These are phyloP conservation scores for Colletotrichum eremochloae DNA, from an alignment of 2,329 filamentous ascomycete genomes.

Conservation along the genomic window DNA sequence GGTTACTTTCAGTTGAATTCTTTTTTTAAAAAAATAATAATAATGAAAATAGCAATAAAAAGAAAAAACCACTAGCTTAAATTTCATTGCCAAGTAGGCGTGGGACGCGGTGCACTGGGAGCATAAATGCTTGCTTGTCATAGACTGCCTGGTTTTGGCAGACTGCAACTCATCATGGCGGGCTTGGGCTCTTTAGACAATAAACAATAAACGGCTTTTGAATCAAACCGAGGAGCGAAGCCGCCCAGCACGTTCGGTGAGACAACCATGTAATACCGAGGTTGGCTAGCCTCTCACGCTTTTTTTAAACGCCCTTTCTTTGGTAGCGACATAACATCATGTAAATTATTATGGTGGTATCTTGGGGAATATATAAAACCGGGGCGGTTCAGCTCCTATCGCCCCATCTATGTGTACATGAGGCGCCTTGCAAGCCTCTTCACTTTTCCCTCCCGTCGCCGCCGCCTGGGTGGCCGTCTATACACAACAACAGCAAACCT, in stretches of 20 bases:
- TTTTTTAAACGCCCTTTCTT: background rate
- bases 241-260: background rate
- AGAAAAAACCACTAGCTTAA: no score
- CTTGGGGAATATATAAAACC: conserved; percentile 14
- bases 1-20: no score
- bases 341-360: conserved; percentile 25
- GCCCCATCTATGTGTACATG: background rate
- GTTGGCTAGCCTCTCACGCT: background rate
- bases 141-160: background rate
- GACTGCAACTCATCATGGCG: background rate
- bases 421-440: background rate
- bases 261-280: no score
- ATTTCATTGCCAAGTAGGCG: no score
- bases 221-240: background rate
- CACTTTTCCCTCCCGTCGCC: no score
- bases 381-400: background rate
- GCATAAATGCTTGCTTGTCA: no score
- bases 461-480: background rate
- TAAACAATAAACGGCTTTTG: no score
- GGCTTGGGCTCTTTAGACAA: background rate
- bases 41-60: no score
- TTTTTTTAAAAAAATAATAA: no score
- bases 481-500: background rate
- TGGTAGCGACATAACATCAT: background rate
- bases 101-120: no score